These are phyloP conservation scores for Wickerhamomyces strasburgensis DNA, from an alignment of 805 yeast genomes.

Conservation along the genomic window DNA sequence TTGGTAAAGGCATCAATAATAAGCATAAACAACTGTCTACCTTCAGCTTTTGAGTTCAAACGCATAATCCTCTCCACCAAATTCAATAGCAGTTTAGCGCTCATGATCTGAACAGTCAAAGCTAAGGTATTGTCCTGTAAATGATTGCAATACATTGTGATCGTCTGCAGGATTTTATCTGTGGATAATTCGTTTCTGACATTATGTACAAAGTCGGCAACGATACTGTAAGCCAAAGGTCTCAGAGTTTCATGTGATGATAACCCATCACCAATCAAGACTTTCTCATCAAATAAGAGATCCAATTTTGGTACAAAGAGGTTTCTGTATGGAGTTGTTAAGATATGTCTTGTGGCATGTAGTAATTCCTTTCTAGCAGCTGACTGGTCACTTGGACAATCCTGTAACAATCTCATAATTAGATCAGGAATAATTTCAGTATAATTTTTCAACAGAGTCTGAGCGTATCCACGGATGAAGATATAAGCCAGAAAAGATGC, in stretches of 20 bases:
- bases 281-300: conserved; percentile 76
- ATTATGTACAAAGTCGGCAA: conserved; percentile 93
- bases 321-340: conserved; percentile 80
- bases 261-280: conserved; percentile 86
- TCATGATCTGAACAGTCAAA: conserved; percentile 90
- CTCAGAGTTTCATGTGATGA: conserved; percentile 86
- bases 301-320: conserved; percentile 84
- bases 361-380: conserved; percentile 88
- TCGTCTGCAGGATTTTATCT: conserved; percentile 82
- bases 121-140: conserved; percentile 79
- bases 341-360: conserved; percentile 92
- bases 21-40: conserved; percentile 70
- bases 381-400: conserved; percentile 91
- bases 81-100: conserved; percentile 84
- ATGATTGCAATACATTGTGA: conserved; percentile 72
- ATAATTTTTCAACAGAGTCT: conserved; percentile 51
- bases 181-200: conserved; percentile 79
- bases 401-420: conserved; percentile 80
- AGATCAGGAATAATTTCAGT: conserved; percentile 76
- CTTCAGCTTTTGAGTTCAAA: conserved; percentile 72
- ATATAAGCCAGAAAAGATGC: conserved; percentile 93
- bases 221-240: conserved; percentile 90
- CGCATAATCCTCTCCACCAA: conserved; percentile 84
- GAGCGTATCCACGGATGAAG: conserved; percentile 77
- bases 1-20: conserved; percentile 86